Evolutionary conservation across 768 basidiomycete species (phyloP), one percentile per base, ranked within the genome.

Genomic region (Russula brevipes): DNA sequence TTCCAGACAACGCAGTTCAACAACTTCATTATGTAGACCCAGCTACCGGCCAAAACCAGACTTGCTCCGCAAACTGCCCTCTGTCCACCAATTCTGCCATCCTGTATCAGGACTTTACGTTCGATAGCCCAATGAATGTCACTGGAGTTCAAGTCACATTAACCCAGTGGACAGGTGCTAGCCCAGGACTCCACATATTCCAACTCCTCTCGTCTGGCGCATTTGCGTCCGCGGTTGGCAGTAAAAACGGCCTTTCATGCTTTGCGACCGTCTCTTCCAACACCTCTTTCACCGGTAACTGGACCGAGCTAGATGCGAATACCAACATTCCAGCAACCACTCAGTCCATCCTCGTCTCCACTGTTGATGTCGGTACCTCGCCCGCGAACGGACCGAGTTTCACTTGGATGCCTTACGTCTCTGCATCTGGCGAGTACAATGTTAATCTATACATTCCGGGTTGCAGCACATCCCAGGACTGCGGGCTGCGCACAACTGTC

Each of bases 41-140:
- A 0, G 73, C 77, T 0, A 89, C 87, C 11, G 85, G 87, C 46
- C 78, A 88, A 70, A 91, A 88, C 68, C 74, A 78, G 66, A 91
- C 92, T 0, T 99, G 97, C 75, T 79, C 85, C 9, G 76, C 81
- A 56, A 75, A 79, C 24, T 99, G 97, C 73, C 92, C 94, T 0
- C 79, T 99, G 45, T 84, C 85, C 5, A 85, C 85, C 50, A 84
- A 97, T 72, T 73, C 89, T 3, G 80, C 84, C 11, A 75, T 98
- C 60, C 81, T 84, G 1, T 98, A 93, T 72, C 94, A 98, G 73
- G 97, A 99, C 74, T 99, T 97, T 76, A 76, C 97, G 46, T 98
- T 98, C 73, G 74, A 80, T 54, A 72, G 71, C 33, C 72, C 73
- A 8, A 72, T 83, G 39, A 76, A 79, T n/a, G 82, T 98, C 69